These are phyloP conservation scores for Phialemonium atrogriseum DNA, from an alignment of 2,329 filamentous ascomycete genomes.

Conservation along the genomic window DNA sequence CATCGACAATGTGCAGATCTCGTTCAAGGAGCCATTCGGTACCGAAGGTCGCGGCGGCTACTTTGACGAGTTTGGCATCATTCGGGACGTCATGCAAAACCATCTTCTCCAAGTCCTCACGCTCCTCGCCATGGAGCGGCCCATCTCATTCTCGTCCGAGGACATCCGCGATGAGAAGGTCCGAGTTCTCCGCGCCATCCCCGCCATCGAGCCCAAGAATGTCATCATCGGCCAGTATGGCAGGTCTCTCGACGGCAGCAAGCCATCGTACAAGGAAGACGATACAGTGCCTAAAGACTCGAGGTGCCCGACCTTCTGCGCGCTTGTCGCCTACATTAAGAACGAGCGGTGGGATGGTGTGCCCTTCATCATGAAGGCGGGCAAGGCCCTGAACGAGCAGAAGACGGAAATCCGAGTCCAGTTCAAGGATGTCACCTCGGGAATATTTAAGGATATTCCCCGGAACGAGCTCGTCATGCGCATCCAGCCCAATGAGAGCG, in stretches of 20 bases:
- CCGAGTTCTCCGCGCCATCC: constrained; percentile 86
- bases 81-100: constrained; percentile 99
- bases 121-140: constrained; percentile 93
- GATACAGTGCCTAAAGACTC: constrained; percentile 97
- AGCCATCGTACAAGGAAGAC: constrained; percentile 97
- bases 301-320: constrained; percentile 95
- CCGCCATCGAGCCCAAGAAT: constrained; percentile 95
- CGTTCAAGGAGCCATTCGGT: constrained; percentile 98
- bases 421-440: constrained; percentile 98
- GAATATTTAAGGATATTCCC: constrained; percentile 99
- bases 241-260: constrained; percentile 89
- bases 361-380: constrained; percentile 98
- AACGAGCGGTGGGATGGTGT: constrained; percentile 99
- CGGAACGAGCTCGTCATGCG: constrained; percentile 98
- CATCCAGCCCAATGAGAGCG: constrained; percentile 97
- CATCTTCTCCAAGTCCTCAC: constrained; percentile 95
- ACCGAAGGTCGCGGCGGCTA: constrained; percentile 97
- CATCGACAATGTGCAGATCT: constrained; percentile 98
- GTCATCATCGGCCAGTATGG: constrained; percentile 99
- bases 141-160: constrained; percentile 95
- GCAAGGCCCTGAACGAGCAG: constrained; percentile 97
- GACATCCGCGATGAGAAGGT: constrained; percentile 99
- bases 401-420: constrained; percentile 99
- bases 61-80: constrained; percentile 99
- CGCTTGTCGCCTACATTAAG: constrained; percentile 96